A percentile compares a stretch with the other conserved stretches of the same genome.
Conservation (phyloP, 2,329 filamentous ascomycete genomes). For the Rhynchosporium agropyri region DNA sequence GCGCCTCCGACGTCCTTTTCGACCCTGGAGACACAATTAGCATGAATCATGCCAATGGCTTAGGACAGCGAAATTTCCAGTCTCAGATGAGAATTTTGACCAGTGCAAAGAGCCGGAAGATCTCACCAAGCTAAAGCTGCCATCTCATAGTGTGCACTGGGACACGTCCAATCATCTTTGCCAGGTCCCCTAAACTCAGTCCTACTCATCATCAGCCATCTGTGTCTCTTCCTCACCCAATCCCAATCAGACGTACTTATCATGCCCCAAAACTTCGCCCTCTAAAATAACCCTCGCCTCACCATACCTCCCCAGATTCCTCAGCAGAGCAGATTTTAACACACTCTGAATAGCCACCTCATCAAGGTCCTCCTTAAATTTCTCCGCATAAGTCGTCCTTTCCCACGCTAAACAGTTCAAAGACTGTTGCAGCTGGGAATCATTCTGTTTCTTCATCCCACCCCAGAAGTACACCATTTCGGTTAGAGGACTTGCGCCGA, state of each 20-base stretch:
- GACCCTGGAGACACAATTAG: constrained; percentile 46
- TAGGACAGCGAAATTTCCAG: too few species aligned
- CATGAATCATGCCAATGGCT: too few species aligned
- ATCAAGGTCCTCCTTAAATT: constrained; percentile 57
- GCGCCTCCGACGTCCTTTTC: constrained; percentile 50
- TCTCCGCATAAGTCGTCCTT: constrained; percentile 53
- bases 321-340: constrained; percentile 65
- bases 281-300: constrained; percentile 69
- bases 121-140: constrained; percentile 69
- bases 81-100: too few species aligned
- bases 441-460: constrained; percentile 78
- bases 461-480: constrained; percentile 97
- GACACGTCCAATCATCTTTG: constrained; percentile 71
- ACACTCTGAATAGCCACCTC: constrained; percentile 68
- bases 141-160: constrained; percentile 84
- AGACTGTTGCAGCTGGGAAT: constrained; percentile 64
- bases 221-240: too few species aligned
- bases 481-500: constrained; percentile 77
- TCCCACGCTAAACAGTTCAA: constrained; percentile 65
- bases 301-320: constrained; percentile 62
- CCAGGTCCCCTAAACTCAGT: constrained; percentile 58
- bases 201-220: constrained; percentile 42
- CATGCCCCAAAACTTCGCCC: constrained; percentile 64
- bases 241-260: constrained; percentile 52
- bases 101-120: too few species aligned